Conservation (phyloP, 768 basidiomycete genomes). For the Boletus eberwhitei region DNA sequence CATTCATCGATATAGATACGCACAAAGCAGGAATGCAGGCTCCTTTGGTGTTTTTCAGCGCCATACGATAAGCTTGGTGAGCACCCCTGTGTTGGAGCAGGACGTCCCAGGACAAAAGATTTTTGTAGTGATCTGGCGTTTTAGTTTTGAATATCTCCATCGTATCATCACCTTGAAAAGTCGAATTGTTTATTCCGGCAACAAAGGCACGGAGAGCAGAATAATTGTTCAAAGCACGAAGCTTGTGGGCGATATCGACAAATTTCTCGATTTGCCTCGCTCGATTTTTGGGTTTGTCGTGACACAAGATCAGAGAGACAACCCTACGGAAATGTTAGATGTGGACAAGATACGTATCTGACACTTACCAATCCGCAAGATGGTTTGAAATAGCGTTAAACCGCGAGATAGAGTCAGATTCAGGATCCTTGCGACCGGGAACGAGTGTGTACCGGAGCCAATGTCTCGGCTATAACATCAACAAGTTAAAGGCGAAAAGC, state of each 20-base stretch:
- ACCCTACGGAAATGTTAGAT: constrained; percentile 55
- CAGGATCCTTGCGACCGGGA: constrained; percentile 60
- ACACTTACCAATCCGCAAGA: constrained; percentile 72
- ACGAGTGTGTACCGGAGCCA: constrained; percentile 80
- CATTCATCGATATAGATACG: constrained; percentile 23
- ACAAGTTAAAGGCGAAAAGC: background rate
- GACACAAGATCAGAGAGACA: constrained; percentile 84
- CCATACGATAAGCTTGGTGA: constrained; percentile 89
- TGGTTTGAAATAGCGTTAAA: constrained; percentile 81
- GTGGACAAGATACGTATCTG: background rate
- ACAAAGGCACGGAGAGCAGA: constrained; percentile 89
- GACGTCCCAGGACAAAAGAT: constrained; percentile 78
- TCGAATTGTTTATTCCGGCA: constrained; percentile 87
- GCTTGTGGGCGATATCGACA: constrained; percentile 73
- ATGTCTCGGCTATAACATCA: constrained; percentile 65
- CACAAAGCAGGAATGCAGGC: constrained; percentile 86
- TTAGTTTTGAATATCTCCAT: constrained; percentile 69
- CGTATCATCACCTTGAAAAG: constrained; percentile 72
- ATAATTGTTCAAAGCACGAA: constrained; percentile 88
- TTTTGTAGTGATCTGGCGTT: constrained; percentile 69
- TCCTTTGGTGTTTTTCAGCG: constrained; percentile 79
- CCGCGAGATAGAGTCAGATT: constrained; percentile 65
- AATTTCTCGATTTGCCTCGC: constrained; percentile 87
- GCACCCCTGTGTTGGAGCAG: constrained; percentile 78
- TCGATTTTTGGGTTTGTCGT: constrained; percentile 71